Conservation (phyloP, 106 monocot species). For the Allium cepa region DNA sequence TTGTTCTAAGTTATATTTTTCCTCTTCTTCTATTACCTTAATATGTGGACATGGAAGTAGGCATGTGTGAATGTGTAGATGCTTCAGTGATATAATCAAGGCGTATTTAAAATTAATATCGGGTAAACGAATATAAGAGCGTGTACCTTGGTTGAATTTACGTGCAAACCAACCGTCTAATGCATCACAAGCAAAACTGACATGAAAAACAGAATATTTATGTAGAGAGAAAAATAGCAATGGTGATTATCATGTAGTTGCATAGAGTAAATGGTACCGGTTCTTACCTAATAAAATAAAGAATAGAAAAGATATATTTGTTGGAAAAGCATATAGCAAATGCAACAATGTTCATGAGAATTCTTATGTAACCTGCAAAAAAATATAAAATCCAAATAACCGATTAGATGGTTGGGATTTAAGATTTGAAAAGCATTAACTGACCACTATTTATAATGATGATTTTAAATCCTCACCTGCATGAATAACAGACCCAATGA, state of each 20-base stretch:
- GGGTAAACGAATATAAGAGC: neutral
- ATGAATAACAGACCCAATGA: no score
- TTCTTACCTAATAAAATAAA: conserved; percentile 79
- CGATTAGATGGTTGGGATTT: no score
- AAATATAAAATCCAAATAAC: neutral
- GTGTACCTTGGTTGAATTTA: conserved; percentile 93
- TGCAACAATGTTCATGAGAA: conserved; percentile 31
- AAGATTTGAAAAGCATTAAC: no score
- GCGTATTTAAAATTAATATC: no score
- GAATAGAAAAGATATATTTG: conserved; percentile 61
- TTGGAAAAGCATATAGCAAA: conserved; percentile 82
- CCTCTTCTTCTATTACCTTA: no score
- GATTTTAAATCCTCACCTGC: no score
- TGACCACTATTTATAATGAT: no score
- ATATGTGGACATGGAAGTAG: no score
- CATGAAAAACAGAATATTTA: conserved; percentile 3
- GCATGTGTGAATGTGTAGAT: no score
- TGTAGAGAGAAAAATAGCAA: neutral
- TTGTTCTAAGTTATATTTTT: no score
- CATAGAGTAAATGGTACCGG: no score
- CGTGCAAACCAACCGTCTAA: conserved; percentile 88
- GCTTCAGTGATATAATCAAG: no score
- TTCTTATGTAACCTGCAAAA: conserved; percentile 21
- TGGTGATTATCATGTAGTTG: neutral
- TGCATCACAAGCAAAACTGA: conserved; percentile 80